A percentile compares a stretch with the other conserved stretches of the same genome.
Conservation (phyloP, 1,284 basidiomycete species). For the Trichosporon ovoides region DNA sequence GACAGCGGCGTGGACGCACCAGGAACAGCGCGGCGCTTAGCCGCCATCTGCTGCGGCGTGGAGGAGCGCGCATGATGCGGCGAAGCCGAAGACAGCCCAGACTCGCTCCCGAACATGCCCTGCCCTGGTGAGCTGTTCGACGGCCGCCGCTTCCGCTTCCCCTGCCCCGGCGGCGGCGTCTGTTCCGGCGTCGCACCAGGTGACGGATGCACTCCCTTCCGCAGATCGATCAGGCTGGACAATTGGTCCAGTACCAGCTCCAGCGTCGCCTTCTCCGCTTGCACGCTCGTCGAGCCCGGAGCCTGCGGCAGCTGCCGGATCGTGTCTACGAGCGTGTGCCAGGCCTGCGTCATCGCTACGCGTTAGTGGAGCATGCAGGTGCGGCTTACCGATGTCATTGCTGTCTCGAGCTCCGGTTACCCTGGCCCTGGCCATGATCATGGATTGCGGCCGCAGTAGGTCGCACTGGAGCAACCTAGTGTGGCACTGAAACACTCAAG, state of each 20-base stretch:
- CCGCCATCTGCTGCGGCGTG: conserved; percentile 13
- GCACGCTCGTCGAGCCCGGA: conserved; percentile 16
- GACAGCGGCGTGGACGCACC: conserved; percentile 22
- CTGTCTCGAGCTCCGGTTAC: neutral
- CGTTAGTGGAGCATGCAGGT: neutral
- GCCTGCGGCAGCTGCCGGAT: conserved; percentile 31
- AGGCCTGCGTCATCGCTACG: conserved; percentile 34
- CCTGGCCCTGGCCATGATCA: neutral
- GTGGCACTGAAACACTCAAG: neutral
- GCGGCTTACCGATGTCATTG: neutral
- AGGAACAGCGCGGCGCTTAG: conserved; percentile 8
- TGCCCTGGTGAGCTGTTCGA: conserved; percentile 12
- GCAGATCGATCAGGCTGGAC: conserved; percentile 28
- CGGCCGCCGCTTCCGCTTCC: conserved; percentile 18
- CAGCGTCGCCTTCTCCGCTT: conserved; percentile 28
- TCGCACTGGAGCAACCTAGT: neutral
- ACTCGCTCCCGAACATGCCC: conserved; percentile 3
- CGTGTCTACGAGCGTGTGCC: conserved; percentile 42
- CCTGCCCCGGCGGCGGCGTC: conserved; percentile 20
- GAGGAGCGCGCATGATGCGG: conserved; percentile 12
- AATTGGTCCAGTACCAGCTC: conserved; percentile 42
- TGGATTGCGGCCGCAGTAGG: neutral
- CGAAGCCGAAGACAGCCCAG: conserved; percentile 16
- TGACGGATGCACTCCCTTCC: neutral
- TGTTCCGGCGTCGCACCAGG: conserved; percentile 5